Evolutionary conservation across 2,329 filamentous ascomycete species (phyloP).

Genomic region (Pseudogymnoascus sp.): DNA sequence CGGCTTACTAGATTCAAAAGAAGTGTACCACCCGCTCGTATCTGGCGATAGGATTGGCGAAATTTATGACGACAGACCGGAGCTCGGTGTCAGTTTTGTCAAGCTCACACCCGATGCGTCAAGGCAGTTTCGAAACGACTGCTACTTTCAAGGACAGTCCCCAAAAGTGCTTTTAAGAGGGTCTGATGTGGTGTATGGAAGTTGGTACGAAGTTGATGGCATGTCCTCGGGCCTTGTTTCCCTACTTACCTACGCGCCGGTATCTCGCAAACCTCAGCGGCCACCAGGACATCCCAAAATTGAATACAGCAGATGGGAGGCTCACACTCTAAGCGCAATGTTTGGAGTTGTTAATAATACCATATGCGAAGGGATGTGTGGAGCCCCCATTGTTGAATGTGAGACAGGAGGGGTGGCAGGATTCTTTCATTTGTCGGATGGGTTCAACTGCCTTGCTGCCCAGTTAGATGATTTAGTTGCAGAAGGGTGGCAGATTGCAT

Average conservation of each 20-base stretch:
- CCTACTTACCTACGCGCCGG: background rate
- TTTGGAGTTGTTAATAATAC: background rate
- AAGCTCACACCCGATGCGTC: background rate
- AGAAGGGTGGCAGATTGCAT: background rate
- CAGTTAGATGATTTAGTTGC: background rate
- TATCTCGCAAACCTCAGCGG: background rate
- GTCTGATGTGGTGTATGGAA: background rate
- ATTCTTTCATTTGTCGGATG: background rate
- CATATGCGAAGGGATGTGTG: background rate
- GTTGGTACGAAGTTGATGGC: background rate
- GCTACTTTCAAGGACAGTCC: background rate
- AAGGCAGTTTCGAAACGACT: background rate
- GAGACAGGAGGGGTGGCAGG: background rate
- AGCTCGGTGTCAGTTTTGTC: background rate
- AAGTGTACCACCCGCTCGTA: background rate
- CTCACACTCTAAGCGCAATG: background rate
- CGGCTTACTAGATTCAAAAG: background rate
- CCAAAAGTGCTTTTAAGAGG: background rate
- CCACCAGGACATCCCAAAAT: background rate
- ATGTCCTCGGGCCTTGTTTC: background rate
- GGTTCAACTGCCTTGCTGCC: background rate
- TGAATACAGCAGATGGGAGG: background rate
- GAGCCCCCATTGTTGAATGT: background rate
- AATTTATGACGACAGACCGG: background rate
- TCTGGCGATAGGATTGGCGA: background rate